A percentile compares a stretch with the other conserved stretches of the same genome.
Conservation (phyloP, 2,329 filamentous ascomycete species). For the Didymella pomorum region DNA sequence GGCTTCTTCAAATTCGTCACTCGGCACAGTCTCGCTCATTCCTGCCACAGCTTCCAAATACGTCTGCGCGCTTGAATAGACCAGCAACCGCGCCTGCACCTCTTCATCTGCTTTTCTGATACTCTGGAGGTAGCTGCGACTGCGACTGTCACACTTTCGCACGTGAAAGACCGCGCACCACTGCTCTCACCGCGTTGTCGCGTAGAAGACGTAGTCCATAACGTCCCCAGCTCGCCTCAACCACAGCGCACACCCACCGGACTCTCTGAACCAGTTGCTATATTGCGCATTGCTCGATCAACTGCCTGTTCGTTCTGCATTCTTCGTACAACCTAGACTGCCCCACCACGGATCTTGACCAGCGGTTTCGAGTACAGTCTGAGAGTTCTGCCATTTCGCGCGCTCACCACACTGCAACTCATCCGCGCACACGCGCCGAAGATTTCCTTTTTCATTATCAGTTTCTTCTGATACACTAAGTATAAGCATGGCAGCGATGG, state of each 20-base stretch:
- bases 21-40: conserved; percentile 22
- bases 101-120: conserved; percentile 32
- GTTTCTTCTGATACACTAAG: conserved; percentile 37
- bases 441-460: conserved; percentile 30
- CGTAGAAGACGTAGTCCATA: conserved; percentile 31
- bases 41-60: conserved; percentile 24
- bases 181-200: conserved; percentile 32
- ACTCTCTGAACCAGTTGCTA: conserved; percentile 28
- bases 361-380: conserved; percentile 38
- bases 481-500: conserved; percentile 72
- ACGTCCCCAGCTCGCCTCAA: conserved; percentile 30
- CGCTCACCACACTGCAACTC: conserved; percentile 25
- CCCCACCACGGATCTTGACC: conserved; percentile 31
- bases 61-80: conserved; percentile 36
- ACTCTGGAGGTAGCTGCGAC: conserved; percentile 32
- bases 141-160: conserved; percentile 29
- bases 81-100: conserved; percentile 26
- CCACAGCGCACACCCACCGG: conserved; percentile 29
- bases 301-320: conserved; percentile 34
- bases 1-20: conserved; percentile 22
- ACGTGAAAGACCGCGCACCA: conserved; percentile 33
- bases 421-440: conserved; percentile 17
- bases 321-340: conserved; percentile 41
- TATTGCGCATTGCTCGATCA: conserved; percentile 30
- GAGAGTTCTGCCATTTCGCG: conserved; percentile 35